Evolutionary conservation across 2,329 filamentous ascomycete species (phyloP), one percentile per base, ranked within the genome.

Genomic region (Diaporthe nobilis): DNA sequence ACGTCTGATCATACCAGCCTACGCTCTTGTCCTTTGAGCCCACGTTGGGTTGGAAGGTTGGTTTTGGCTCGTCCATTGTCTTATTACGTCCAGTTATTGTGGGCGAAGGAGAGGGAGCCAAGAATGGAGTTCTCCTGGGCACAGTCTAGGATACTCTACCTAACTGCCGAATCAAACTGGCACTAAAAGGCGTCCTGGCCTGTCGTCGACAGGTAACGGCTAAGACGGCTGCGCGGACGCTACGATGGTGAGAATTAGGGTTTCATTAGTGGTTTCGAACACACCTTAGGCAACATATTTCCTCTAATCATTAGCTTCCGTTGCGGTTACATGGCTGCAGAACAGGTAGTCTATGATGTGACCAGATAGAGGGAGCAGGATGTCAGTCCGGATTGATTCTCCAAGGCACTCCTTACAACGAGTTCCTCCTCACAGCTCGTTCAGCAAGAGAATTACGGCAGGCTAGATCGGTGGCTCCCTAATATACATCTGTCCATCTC

Each of bases 1-100:
- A 71, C 4, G 25, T 13, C 44, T 61, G 70, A 28, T 71, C 63
- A 65, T 74, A 74, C 72, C 72, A 74, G 8, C 63, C 72, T n/a
- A 71, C 72, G 20, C 42, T 71, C 65, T 61, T 71, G 34, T 74
- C 72, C 31, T 51, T 71, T 4, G 63, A 44, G 63, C 65, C 65
- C 17, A 71, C 28, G 5, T 17, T 49, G 55, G 39, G 65, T 5
- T 10, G 31, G 1, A 73, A 37, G 15, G 9, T 42, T 8, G 65
- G 15, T 12, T 28, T 70, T 31, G 34, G 34, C 49, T 70, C 65
- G 22, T 31, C 47, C 65, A 70, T 70, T 55, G 28, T 49, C 17
- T 70, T 53, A 1, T 31, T 9, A 28, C 1, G 20, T 28, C 13
- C 22, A 7, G 0, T 49, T 39, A 9, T 53, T 25, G 20, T 42